phyloP scores from a whole-genome alignment of 306 rosid species.

The Morella rubra region DNA sequence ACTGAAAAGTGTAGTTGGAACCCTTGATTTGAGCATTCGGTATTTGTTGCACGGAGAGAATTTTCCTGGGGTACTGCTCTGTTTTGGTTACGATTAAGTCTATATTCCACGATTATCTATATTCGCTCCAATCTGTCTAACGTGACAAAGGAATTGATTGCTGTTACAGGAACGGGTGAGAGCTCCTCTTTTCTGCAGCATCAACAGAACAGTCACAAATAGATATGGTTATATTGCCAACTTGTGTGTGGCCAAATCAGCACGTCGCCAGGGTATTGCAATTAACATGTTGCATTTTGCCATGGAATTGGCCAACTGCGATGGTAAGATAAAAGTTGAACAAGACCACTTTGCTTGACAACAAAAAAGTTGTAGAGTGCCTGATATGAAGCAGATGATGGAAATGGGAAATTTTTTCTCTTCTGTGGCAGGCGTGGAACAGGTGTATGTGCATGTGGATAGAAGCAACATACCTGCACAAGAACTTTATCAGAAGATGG shows the following conservation, averaged over 20 bases:
- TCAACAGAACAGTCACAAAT: constrained; percentile 46
- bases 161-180: constrained; percentile 61
- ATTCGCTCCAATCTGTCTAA: constrained; percentile 18
- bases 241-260: constrained; percentile 69
- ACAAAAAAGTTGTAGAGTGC: background rate
- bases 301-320: constrained; percentile 55
- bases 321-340: constrained; percentile 48
- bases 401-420: constrained; percentile 3
- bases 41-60: constrained; percentile 81
- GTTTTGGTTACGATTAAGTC: constrained; percentile 11
- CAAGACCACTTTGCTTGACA: background rate
- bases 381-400: constrained; percentile 1
- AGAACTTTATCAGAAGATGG: constrained; percentile 63
- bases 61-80: constrained; percentile 72
- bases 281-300: constrained; percentile 84
- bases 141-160: constrained; percentile 9
- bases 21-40: constrained; percentile 76
- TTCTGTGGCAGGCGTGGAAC: constrained; percentile 55
- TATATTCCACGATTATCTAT: background rate
- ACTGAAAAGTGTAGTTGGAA: constrained; percentile 80
- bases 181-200: constrained; percentile 53
- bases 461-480: constrained; percentile 57
- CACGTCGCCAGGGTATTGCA: constrained; percentile 83
- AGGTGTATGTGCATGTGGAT: constrained; percentile 75
- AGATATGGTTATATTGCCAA: constrained; percentile 84